phyloP scores from a whole-genome alignment of 805 yeast species.

The Monosporozyma servazzii region DNA sequence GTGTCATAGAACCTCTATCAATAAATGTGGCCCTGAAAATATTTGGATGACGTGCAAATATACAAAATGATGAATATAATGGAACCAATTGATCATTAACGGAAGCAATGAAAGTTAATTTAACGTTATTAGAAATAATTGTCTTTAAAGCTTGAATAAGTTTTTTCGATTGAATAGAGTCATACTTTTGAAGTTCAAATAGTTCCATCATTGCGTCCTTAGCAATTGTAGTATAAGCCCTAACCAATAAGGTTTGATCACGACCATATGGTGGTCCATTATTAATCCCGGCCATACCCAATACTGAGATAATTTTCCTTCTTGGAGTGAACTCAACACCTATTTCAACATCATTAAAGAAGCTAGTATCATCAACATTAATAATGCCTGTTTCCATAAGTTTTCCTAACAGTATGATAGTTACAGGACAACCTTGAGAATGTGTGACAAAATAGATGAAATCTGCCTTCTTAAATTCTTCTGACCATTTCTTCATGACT shows the following conservation, averaged over 20 bases:
- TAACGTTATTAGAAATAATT: conserved; percentile 61
- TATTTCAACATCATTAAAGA: conserved; percentile 11
- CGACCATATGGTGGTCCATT: conserved; percentile 90
- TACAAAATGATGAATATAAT: conserved; percentile 74
- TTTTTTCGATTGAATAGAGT: conserved; percentile 60
- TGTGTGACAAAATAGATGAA: conserved; percentile 88
- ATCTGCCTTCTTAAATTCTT: conserved; percentile 54
- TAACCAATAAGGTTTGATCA: conserved; percentile 75
- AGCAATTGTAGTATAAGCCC: conserved; percentile 86
- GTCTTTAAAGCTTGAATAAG: conserved; percentile 58
- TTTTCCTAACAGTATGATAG: conserved; percentile 66
- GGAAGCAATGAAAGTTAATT: conserved; percentile 76
- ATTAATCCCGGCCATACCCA: conserved; percentile 94
- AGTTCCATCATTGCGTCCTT: conserved; percentile 77
- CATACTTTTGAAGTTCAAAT: conserved; percentile 77
- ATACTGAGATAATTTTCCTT: conserved; percentile 50
- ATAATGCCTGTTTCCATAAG: conserved; percentile 52
- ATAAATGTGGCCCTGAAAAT: conserved; percentile 82
- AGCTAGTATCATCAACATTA: conserved; percentile 27
- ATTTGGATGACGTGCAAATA: conserved; percentile 81
- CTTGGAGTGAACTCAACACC: conserved; percentile 6
- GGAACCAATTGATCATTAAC: conserved; percentile 94
- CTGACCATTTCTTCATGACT: conserved; percentile 57
- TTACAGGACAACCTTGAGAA: conserved; percentile 93
- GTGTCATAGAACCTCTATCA: conserved; percentile 72